Percentiles rank a stretch among this genome's conserved stretches.
These are phyloP conservation scores for Rhynchospora breviuscula DNA, from an alignment of 176 grass and related monocot species.

Conservation along the genomic window DNA sequence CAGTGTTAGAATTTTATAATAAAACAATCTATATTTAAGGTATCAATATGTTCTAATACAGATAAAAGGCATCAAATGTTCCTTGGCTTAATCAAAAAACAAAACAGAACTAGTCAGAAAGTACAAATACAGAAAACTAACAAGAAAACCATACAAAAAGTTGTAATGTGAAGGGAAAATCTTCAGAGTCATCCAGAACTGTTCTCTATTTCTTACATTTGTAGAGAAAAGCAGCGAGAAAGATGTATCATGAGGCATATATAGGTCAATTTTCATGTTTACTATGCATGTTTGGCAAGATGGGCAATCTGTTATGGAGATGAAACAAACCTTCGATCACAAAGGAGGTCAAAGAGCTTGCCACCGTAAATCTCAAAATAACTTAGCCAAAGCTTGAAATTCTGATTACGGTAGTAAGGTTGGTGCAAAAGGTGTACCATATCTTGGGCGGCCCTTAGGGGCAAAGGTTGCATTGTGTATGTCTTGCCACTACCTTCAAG, in stretches of 20 bases:
- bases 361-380: conserved; percentile 99
- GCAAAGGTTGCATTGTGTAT: conserved; percentile 96
- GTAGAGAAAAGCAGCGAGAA: background rate
- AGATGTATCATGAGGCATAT: background rate
- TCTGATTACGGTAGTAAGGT: conserved; percentile 78
- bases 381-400: conserved; percentile 98
- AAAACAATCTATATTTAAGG: background rate
- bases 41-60: background rate
- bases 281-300: background rate
- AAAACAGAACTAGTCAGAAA: conserved; percentile 1
- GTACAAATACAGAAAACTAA: background rate
- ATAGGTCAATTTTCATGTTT: background rate
- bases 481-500: conserved; percentile 95
- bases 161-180: background rate
- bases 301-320: background rate
- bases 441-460: conserved; percentile 80
- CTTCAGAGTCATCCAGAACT: background rate
- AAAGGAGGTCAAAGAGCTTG: conserved; percentile 98
- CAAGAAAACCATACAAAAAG: background rate
- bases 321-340: conserved; percentile 61
- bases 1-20: conserved; percentile 3
- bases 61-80: background rate
- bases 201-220: background rate
- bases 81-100: background rate
- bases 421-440: conserved; percentile 74